Evolutionary conservation across 2,329 filamentous ascomycete genomes (phyloP), one percentile per base, ranked within the genome.

Genomic region (Ustulina deusta): DNA sequence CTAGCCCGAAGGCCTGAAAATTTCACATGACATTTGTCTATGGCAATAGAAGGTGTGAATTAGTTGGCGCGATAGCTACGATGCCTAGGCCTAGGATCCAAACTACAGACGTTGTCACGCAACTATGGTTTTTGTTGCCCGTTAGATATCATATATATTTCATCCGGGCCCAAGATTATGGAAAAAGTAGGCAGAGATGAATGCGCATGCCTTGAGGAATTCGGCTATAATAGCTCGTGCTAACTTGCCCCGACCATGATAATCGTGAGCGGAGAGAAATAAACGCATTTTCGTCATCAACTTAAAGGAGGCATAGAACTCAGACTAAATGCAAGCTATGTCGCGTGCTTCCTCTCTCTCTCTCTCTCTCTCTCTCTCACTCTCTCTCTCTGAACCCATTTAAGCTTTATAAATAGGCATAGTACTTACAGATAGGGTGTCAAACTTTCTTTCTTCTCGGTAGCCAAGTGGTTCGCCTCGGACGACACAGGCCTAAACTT

Each of bases 11-110:
- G 2, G 17, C 6, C 32, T 58, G 7, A 17, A 20, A 10, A 27
- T 54, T n/a, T 32, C 9, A 11, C 13, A 34, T 22, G 38, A 52
- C 36, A 20, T 46, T 36, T n/a, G 6, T n/a, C 0, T 13, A 4
- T 59, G 34, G 20, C 55, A 64, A 42, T 32, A 51, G 36, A 63
- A 58, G 46, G 54, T 59, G 54, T 9, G 36, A 54, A 20, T 48
- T 22, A 54, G 6, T 2, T 59, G 38, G 55, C 11, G 20, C n/a
- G n/a, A n/a, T n/a, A n/a, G n/a, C n/a, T n/a, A n/a, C n/a, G n/a
- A n/a, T n/a, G n/a, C n/a, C 44, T 17, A 38, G 36, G 36, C 36
- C 11, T 38, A 38, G 36, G 11, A 17, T 38, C 36, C 5, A 1
- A 15, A 17, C 5, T n/a, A 38, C 6, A 38, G 1, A 38, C 11